Evolutionary conservation across 441 rosid genomes (phyloP).

Genomic region (Capsella rubella): DNA sequence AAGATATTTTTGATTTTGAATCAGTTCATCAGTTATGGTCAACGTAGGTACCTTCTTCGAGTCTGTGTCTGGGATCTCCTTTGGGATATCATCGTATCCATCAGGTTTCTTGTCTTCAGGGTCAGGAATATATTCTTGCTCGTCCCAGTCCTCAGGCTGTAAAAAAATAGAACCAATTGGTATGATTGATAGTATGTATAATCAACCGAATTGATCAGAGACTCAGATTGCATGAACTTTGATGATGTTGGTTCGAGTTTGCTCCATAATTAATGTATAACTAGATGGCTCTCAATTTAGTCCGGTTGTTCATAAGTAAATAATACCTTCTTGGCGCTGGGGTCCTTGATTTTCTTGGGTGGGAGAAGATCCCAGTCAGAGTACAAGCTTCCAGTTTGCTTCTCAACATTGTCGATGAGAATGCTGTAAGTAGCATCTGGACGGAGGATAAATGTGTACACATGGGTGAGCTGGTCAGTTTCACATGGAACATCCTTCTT

Average conservation of each 20-base stretch:
- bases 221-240: conserved; percentile 2
- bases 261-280: conserved; percentile 1
- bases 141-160: conserved; percentile 99
- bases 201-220: conserved; percentile 1
- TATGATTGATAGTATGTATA: neutral
- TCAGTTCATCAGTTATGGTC: neutral
- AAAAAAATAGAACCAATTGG: neutral
- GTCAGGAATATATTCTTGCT: conserved; percentile 82
- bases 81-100: conserved; percentile 95
- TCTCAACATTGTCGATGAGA: conserved; percentile 90
- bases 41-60: conserved; percentile 71
- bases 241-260: neutral
- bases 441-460: conserved; percentile 82
- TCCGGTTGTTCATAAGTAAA: conserved; percentile 18
- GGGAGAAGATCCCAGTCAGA: conserved; percentile 95
- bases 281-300: neutral
- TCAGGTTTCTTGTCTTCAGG: conserved; percentile 96
- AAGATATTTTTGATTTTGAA: neutral
- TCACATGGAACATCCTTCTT: conserved; percentile 98
- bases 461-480: conserved; percentile 95
- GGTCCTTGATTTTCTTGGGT: conserved; percentile 87
- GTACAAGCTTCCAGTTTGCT: conserved; percentile 88
- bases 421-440: conserved; percentile 95
- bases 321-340: conserved; percentile 88
- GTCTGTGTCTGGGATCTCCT: conserved; percentile 86